phyloP scores from a whole-genome alignment of 352 stramenopile genomes.

The Phytophthora constricta region DNA sequence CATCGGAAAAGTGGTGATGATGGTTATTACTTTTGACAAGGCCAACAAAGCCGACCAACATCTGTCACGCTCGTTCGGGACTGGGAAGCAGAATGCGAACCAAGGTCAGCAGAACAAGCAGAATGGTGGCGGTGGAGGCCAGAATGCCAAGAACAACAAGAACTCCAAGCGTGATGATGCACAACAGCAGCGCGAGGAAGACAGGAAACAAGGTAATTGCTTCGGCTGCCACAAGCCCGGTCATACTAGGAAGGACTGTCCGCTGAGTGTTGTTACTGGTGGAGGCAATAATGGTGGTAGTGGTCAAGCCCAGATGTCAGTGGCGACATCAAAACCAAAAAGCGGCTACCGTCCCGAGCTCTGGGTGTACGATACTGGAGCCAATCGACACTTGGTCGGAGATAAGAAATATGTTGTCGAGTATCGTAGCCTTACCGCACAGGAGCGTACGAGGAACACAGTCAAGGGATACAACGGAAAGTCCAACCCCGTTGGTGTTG shows the following conservation, averaged over 20 bases:
- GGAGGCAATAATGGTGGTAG: too few relatives aligned
- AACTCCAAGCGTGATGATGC: too few relatives aligned
- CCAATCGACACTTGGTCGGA: neutral
- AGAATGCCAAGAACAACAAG: too few relatives aligned
- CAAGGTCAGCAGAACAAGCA: too few relatives aligned
- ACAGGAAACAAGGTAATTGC: neutral
- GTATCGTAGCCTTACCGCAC: neutral
- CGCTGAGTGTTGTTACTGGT: neutral
- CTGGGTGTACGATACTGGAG: neutral
- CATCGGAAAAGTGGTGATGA: too few relatives aligned
- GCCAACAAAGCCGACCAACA: too few relatives aligned
- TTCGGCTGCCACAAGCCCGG: neutral
- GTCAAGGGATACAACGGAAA: slow-evolving; percentile 8
- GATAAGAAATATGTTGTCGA: slow-evolving; percentile 10
- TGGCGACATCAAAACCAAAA: neutral
- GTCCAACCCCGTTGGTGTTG: neutral
- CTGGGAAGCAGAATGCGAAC: too few relatives aligned
- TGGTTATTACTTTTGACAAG: too few relatives aligned
- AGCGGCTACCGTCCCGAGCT: neutral
- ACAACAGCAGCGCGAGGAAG: neutral
- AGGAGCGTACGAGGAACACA: neutral
- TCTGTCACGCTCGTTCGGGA: too few relatives aligned
- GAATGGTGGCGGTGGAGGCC: too few relatives aligned
- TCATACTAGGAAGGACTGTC: too few relatives aligned
- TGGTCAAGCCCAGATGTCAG: neutral